Evolutionary conservation across 106 monocot genomes (phyloP).

Genomic region (Allium sativum): DNA sequence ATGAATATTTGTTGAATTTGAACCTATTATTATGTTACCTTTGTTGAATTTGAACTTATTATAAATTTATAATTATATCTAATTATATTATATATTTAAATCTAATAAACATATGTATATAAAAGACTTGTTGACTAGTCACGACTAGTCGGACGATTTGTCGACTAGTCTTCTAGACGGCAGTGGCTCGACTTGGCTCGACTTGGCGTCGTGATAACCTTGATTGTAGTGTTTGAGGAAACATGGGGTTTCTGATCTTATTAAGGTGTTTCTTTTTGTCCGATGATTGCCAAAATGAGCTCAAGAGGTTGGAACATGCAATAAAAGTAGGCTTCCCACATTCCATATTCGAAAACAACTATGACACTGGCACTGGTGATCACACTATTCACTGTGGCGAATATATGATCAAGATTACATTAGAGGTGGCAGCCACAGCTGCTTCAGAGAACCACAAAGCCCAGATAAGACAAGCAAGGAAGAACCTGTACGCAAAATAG

Average conservation of each 20-base stretch:
- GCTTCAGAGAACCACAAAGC: constrained; percentile 70
- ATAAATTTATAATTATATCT: too few relatives aligned
- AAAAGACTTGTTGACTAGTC: too few relatives aligned
- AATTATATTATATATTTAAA: too few relatives aligned
- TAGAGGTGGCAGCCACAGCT: constrained; percentile 87
- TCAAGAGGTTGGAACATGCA: constrained; percentile 97
- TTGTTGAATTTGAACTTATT: too few relatives aligned
- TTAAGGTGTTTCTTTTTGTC: constrained; percentile 66
- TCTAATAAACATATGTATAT: too few relatives aligned
- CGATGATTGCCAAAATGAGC: constrained; percentile 95
- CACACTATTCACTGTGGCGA: constrained; percentile 94
- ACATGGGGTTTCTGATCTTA: constrained; percentile 62
- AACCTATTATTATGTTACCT: too few relatives aligned
- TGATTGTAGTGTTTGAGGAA: too few relatives aligned
- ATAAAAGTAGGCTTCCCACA: constrained; percentile 63
- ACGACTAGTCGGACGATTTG: too few relatives aligned
- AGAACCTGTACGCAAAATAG: constrained; percentile 55
- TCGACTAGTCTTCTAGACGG: too few relatives aligned
- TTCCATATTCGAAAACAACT: constrained; percentile 90
- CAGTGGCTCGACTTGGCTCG: too few relatives aligned
- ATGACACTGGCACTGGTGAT: constrained; percentile 95
- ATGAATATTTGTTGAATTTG: too few relatives aligned
- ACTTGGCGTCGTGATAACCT: too few relatives aligned
- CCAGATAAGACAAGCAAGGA: constrained; percentile 38
- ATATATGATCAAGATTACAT: constrained; percentile 93